Base-by-base conservation (phyloP, 441 rosid species). In the Populus hybrid region DNA sequence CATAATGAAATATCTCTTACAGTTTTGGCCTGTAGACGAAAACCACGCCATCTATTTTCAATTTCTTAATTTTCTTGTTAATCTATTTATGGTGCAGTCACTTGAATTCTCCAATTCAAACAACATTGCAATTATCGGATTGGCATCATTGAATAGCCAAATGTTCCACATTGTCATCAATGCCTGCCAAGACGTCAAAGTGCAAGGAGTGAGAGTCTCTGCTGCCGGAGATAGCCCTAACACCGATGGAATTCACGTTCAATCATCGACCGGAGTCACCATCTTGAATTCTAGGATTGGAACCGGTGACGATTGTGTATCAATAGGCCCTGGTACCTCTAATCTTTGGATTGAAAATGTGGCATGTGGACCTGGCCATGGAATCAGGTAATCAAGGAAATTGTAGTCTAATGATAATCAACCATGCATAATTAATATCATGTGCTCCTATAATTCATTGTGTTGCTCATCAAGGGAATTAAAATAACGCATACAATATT, bases 141-240 rank as follows among this genome's bases (percentile, higher is more conserved):
- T 91, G 69, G 86, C 83, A 57, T 91, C 95, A 3, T 67, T 85
- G 50, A 87, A 90, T 79, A 90, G 94, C 79, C 91, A 87, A 63
- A 35, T 78, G 73, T 66, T 76, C 32, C 95, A 91, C 83, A 53
- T 91, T 50, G 85, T 84, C 14, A 68, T 89, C 59, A 80, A 82
- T 35, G 79, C 82, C 24, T 88, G 88, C 80, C 83, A 82, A 64
- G 84, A 90, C 65, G 89, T 88, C 5, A 61, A 66, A 10, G 80
- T 91, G 30, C 81, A 81, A 30, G 87, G 85, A 34, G 80, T 88
- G 42, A 83, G 75, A 76, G 77, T 89, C 32, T 12, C 77, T 14
- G 92, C 95, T 76, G 35, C 83, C 0, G 71, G 64, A 0, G 9
- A 73, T 2, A 87, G 89, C 74, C 89, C 85, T 16, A 87, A 83